Conservation (phyloP, 768 basidiomycete species). For the Chalciporus sphaerocephalus region DNA sequence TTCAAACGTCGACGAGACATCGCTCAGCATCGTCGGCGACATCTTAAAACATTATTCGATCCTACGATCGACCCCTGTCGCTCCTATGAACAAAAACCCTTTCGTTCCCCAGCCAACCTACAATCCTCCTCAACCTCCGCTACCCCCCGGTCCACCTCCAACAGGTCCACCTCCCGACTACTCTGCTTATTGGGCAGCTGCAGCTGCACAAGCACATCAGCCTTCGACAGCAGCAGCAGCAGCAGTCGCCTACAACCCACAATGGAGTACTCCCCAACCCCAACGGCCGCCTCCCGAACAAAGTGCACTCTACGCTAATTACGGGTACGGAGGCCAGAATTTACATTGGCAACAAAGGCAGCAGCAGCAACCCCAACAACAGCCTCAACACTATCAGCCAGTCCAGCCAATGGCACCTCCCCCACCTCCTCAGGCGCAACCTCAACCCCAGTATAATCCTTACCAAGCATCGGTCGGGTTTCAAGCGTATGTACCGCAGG, state of each 20-base stretch:
- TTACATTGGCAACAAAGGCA: slow-evolving; percentile 64
- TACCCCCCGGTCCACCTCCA: slow-evolving; percentile 77
- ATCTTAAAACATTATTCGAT: slow-evolving; percentile 8
- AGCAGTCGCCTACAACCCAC: slow-evolving; percentile 52
- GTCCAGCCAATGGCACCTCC: slow-evolving; percentile 50
- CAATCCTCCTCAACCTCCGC: slow-evolving; percentile 67
- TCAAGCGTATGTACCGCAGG: slow-evolving; percentile 63
- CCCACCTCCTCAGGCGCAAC: slow-evolving; percentile 50
- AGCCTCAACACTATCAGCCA: slow-evolving; percentile 44
- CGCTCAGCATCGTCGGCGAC: slow-evolving; percentile 8
- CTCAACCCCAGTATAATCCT: slow-evolving; percentile 66
- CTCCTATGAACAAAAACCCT: slow-evolving; percentile 77
- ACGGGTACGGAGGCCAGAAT: slow-evolving; percentile 77
- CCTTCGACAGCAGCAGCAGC: slow-evolving; percentile 37
- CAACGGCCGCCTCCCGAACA: slow-evolving; percentile 72
- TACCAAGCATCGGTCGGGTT: slow-evolving; percentile 69
- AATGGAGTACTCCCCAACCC: slow-evolving; percentile 63
- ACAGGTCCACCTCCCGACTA: slow-evolving; percentile 73
- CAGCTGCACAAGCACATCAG: slow-evolving; percentile 41
- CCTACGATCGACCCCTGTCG: slow-evolving; percentile 4
- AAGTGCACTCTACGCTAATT: slow-evolving; percentile 84
- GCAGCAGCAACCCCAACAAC: slow-evolving; percentile 50
- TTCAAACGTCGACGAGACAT: slow-evolving; percentile 21
- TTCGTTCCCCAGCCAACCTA: slow-evolving; percentile 69
- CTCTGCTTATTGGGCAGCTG: slow-evolving; percentile 70